Evolutionary conservation across 1,284 basidiomycete genomes (phyloP).

Genomic region (Apiotrichum akiyoshidainum): DNA sequence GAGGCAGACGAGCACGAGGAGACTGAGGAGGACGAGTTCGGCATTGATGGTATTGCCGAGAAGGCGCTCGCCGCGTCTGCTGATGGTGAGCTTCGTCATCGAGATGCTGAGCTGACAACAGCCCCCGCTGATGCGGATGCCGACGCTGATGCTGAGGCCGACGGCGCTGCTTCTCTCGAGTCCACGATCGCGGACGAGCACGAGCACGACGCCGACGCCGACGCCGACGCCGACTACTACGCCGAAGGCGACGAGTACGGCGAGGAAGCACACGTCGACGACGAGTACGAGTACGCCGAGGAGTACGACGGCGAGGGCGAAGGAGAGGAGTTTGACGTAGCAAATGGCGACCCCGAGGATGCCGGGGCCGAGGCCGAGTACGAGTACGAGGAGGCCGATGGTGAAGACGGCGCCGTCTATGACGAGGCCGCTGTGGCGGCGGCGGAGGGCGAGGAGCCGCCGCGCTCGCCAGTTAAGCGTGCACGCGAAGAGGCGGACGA

Average conservation of each 20-base stretch:
- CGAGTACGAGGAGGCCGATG: conserved; percentile 1
- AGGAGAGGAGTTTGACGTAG: background rate
- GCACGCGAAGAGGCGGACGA: conserved; percentile 8
- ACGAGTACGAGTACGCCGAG: background rate
- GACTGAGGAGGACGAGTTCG: conserved; percentile 6
- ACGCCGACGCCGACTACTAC: background rate
- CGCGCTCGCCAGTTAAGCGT: conserved; percentile 11
- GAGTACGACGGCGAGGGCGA: conserved; percentile 8
- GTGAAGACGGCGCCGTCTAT: background rate
- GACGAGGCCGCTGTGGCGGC: background rate
- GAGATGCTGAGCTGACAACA: background rate
- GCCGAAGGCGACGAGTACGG: conserved; percentile 1
- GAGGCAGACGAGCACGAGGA: too few species aligned
- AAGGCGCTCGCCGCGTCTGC: conserved; percentile 13
- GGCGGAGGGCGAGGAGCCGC: background rate
- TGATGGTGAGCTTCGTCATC: background rate
- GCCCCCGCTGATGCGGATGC: background rate
- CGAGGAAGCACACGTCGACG: conserved; percentile 14
- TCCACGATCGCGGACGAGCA: conserved; percentile 3
- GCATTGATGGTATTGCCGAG: conserved; percentile 16
- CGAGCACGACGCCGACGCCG: background rate
- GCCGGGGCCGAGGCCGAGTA: background rate
- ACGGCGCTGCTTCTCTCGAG: background rate
- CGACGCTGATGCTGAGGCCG: background rate
- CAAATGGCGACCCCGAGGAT: background rate